These are phyloP conservation scores for Canna indica DNA, from an alignment of 176 grass and related monocot genomes.

Conservation along the genomic window DNA sequence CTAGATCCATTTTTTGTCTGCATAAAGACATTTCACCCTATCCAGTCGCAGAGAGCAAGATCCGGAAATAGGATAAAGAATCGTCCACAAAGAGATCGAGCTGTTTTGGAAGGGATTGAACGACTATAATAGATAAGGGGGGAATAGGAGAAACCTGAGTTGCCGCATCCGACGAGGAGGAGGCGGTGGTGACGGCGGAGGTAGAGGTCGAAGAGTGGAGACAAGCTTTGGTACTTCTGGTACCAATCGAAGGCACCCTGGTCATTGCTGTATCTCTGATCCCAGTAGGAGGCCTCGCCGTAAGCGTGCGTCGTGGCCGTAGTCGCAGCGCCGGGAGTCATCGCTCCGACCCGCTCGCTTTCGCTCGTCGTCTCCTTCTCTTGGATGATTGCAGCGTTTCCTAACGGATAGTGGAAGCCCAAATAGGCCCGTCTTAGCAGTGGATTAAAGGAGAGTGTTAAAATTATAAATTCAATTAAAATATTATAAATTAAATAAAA, in stretches of 20 bases:
- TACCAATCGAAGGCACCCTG: conserved; percentile 80
- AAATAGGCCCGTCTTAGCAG: no score
- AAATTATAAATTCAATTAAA: no score
- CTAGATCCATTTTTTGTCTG: no score
- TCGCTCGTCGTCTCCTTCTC: not conserved
- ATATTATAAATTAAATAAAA: no score
- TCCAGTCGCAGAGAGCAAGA: no score
- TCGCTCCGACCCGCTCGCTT: not conserved
- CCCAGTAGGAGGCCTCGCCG: conserved; percentile 90
- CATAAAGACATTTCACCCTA: not conserved
- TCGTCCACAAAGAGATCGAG: not conserved
- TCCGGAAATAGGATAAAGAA: not conserved
- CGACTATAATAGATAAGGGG: not conserved
- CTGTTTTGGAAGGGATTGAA: not conserved
- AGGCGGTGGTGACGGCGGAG: conserved; percentile 39
- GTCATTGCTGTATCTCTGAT: conserved; percentile 80
- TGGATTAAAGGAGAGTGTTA: no score
- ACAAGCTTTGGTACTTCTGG: conserved; percentile 78
- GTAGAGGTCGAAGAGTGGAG: conserved; percentile 65
- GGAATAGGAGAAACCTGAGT: conserved; percentile 47
- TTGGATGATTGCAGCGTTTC: not conserved
- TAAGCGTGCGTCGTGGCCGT: conserved; percentile 50
- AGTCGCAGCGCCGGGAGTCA: conserved; percentile 16
- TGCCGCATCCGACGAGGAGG: conserved; percentile 86
- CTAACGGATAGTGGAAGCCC: no score